A percentile compares a stretch with the other conserved stretches of the same genome.
These are phyloP conservation scores for Phytophthora tentaculata DNA, from an alignment of 352 stramenopile genomes.

Conservation along the genomic window DNA sequence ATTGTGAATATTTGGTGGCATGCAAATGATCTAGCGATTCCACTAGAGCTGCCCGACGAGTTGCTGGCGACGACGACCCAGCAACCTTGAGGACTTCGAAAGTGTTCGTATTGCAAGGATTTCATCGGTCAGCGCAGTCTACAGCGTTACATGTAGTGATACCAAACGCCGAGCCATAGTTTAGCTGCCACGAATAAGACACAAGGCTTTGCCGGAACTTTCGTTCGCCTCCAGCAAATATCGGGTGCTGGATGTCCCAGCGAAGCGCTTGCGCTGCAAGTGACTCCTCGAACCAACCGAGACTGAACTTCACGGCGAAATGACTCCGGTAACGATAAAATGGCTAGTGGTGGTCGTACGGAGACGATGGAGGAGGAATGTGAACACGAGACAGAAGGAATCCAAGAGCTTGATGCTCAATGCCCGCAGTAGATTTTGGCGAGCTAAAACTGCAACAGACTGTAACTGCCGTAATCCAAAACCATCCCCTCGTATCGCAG, in stretches of 20 bases:
- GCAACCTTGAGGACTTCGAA: too few relatives aligned
- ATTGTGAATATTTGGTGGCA: too few relatives aligned
- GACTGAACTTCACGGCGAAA: background rate
- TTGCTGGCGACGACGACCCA: too few relatives aligned
- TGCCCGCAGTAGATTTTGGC: background rate
- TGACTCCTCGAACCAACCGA: background rate
- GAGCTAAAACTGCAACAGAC: background rate
- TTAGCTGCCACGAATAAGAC: too few relatives aligned
- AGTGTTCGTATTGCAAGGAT: too few relatives aligned
- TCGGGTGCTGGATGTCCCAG: background rate
- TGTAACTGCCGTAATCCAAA: conserved; percentile 17
- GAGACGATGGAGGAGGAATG: background rate
- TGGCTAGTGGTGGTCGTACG: background rate
- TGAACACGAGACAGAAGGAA: background rate
- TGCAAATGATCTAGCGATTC: too few relatives aligned
- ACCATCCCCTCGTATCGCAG: conserved; percentile 6
- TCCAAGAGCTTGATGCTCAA: background rate
- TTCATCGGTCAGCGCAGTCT: too few relatives aligned
- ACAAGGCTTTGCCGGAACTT: too few relatives aligned
- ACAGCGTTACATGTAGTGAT: too few relatives aligned
- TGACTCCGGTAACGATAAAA: background rate
- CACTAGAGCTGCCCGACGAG: too few relatives aligned
- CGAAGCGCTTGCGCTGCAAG: background rate
- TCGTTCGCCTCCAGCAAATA: too few relatives aligned
- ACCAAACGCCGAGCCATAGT: too few relatives aligned